Evolutionary conservation across 139 green algal genomes (phyloP), one percentile per base, ranked within the genome.

Genomic region (Closterium sp.): DNA sequence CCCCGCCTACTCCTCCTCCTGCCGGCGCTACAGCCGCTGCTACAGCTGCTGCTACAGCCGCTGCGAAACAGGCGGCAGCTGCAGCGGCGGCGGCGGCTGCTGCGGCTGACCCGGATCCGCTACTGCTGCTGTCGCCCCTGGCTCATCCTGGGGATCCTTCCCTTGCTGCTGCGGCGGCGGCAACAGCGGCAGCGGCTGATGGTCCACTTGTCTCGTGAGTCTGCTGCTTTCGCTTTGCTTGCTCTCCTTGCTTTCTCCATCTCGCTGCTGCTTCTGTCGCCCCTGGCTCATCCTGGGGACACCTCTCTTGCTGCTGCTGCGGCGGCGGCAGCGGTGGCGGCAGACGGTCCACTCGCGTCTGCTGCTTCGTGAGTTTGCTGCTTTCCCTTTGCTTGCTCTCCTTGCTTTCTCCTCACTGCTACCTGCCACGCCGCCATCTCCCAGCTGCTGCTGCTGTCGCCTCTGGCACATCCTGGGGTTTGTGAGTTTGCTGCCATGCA

Each of bases 111-210:
- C 86, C 86, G 10, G 70, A 90, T 19, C 90, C 90, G 38, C 86
- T 90, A 24, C 31, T 90, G 28, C 50, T 90, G 28, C 73, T 90
- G 31, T 92, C 79, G 27, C 90, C 38, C 1, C 32, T 85, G 70
- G 89, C 30, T n/a, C 70, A 86, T 31, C 70, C 89, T 70, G 70
- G 70, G 45, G 89, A 28, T 24, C 27, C 42, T 0, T n/a, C 13
- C 0, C 89, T 87, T 79, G 62, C 62, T 79, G 62, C 62, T 79
- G 62, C 62, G 24, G 62, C 4, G 13, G 62, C 62, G 13, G 62
- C 62, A 0, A 13, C 62, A 3, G 62, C n/a, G n/a, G n/a, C 62
- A 4, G 62, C 89, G 30, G 31, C 70, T 92, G 31, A 92, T 86
- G 31, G 28, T 92, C 30, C 70, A 17, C 27, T 62, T 17, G 70